These are phyloP conservation scores for Cutaneotrichosporon cavernicola DNA, from an alignment of 1,284 basidiomycete species.

Conservation along the genomic window DNA sequence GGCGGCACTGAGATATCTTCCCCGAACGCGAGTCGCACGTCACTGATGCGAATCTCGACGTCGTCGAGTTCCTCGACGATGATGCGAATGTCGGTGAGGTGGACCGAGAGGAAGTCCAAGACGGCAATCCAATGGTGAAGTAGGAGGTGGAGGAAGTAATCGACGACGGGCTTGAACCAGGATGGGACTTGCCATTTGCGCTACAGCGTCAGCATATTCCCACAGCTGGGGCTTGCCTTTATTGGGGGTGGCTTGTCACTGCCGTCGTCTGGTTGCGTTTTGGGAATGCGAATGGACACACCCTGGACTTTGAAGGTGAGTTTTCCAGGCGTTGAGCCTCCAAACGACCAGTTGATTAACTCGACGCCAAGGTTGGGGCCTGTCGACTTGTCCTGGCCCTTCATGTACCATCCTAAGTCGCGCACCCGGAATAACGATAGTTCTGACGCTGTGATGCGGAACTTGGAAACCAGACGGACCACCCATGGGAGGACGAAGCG, in stretches of 20 bases:
- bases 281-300: constrained; percentile 31
- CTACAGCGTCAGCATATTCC: neutral
- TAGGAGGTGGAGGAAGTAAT: constrained; percentile 29
- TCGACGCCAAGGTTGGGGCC: constrained; percentile 40
- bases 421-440: constrained; percentile 30
- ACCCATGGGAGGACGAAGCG: constrained; percentile 28
- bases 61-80: constrained; percentile 43
- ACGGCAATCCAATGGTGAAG: constrained; percentile 44
- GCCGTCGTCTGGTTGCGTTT: constrained; percentile 7
- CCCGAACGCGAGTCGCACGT: constrained; percentile 30
- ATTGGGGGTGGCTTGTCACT: constrained; percentile 2
- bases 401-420: constrained; percentile 45
- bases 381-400: constrained; percentile 17
- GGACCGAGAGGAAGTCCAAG: constrained; percentile 38
- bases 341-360: constrained; percentile 38
- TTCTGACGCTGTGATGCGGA: constrained; percentile 27
- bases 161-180: constrained; percentile 13
- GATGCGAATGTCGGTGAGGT: constrained; percentile 38
- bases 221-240: constrained; percentile 13
- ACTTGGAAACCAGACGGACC: constrained; percentile 21
- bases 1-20: neutral
- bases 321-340: constrained; percentile 29
- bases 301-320: constrained; percentile 45
- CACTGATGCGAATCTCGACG: constrained; percentile 32
- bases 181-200: constrained; percentile 13